A percentile compares a stretch with the other conserved stretches of the same genome.
Conservation (phyloP, 495 filamentous ascomycete genomes). For the Aspergillus sparsus region DNA sequence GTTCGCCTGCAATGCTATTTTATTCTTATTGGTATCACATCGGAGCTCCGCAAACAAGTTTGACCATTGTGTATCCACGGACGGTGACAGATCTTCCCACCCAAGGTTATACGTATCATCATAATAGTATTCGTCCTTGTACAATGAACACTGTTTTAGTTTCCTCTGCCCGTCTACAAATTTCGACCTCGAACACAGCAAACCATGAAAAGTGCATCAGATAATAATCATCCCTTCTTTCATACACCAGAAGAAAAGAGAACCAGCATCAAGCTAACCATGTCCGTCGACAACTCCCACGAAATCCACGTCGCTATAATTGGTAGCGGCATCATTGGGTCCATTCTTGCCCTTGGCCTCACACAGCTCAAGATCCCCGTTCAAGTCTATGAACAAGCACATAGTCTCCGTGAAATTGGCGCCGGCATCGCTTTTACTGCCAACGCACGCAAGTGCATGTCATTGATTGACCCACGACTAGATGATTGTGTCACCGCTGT, state of each 20-base stretch:
- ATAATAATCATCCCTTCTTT: no score
- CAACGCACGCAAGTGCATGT: slow-evolving; percentile 35
- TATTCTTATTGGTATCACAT: no score
- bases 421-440: slow-evolving; percentile 49
- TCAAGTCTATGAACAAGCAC: slow-evolving; percentile 45
- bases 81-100: neutral
- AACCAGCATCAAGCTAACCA: neutral
- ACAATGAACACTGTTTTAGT: no score
- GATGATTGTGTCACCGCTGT: slow-evolving; percentile 23
- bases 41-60: no score
- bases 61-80: no score
- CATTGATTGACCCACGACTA: slow-evolving; percentile 22
- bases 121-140: no score
- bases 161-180: no score
- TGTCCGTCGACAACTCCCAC: neutral
- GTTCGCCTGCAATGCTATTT: no score
- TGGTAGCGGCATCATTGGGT: slow-evolving; percentile 48
- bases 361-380: slow-evolving; percentile 35
- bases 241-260: no score
- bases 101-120: no score
- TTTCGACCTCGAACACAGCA: no score
- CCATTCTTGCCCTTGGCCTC: slow-evolving; percentile 42
- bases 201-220: no score
- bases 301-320: slow-evolving; percentile 40
- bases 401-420: slow-evolving; percentile 40